Conservation (phyloP, 106 monocot species). For the Amphibolis antarctica region DNA sequence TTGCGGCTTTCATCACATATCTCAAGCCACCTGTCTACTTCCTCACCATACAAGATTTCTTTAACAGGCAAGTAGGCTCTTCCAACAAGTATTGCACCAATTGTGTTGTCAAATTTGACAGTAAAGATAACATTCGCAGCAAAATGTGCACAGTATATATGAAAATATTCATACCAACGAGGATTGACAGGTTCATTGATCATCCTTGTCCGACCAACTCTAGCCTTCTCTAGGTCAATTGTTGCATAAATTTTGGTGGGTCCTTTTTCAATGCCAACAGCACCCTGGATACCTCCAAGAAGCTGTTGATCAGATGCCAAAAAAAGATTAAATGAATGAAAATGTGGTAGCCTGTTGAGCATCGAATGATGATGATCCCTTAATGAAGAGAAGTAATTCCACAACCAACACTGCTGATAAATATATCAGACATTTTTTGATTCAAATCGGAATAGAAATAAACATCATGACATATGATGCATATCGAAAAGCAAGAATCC, state of each 20-base stretch:
- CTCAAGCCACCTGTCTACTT: constrained; percentile 58
- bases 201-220: constrained; percentile 63
- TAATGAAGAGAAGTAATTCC: background rate
- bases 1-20: constrained; percentile 32
- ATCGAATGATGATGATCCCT: background rate
- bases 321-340: background rate
- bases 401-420: no score
- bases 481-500: no score
- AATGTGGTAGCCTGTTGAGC: background rate
- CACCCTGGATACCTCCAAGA: constrained; percentile 37
- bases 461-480: no score
- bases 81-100: constrained; percentile 49
- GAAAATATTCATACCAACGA: constrained; percentile 64
- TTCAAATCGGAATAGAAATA: no score
- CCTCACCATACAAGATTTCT: constrained; percentile 33
- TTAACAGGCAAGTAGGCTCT: constrained; percentile 52
- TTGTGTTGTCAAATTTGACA: constrained; percentile 34
- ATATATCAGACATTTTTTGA: no score
- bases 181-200: constrained; percentile 45
- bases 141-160: constrained; percentile 62
- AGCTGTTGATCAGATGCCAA: constrained; percentile 16
- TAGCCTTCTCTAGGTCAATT: constrained; percentile 60
- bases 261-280: constrained; percentile 29
- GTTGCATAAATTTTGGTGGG: constrained; percentile 41
- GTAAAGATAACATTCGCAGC: constrained; percentile 50